These are phyloP conservation scores for Fusarium sp. DNA, from an alignment of 2,329 filamentous ascomycete species.

Conservation along the genomic window DNA sequence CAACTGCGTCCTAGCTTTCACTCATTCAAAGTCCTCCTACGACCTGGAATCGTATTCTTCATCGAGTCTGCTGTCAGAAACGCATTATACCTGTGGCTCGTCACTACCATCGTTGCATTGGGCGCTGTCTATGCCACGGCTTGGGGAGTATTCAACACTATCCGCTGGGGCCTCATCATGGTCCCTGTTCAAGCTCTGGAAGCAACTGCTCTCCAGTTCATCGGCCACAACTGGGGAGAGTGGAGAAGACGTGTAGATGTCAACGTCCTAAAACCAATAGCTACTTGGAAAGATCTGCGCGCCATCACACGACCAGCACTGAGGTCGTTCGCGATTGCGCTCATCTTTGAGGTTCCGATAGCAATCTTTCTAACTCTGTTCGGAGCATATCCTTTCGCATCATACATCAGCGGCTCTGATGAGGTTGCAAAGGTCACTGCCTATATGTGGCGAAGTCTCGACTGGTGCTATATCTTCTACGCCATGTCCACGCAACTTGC, in stretches of 20 bases:
- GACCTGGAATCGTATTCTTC: constrained; percentile 70
- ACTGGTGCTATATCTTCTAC: constrained; percentile 78
- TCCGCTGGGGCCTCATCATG: constrained; percentile 80
- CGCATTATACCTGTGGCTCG: constrained; percentile 76
- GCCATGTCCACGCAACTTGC: constrained; percentile 73
- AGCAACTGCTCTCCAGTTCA: constrained; percentile 71
- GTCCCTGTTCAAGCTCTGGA: constrained; percentile 76
- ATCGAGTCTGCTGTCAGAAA: constrained; percentile 74
- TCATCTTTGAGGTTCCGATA: constrained; percentile 69
- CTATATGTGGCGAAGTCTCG: constrained; percentile 72
- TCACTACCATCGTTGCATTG: constrained; percentile 71
- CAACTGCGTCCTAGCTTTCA: constrained; percentile 52
- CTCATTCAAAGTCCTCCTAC: constrained; percentile 62
- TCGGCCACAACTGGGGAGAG: constrained; percentile 73
- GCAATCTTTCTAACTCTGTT: constrained; percentile 70
- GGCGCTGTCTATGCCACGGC: constrained; percentile 75
- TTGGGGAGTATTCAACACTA: constrained; percentile 79
- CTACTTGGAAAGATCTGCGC: constrained; percentile 35
- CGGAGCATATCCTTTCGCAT: constrained; percentile 69
- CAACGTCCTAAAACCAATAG: constrained; percentile 30
- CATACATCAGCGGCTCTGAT: constrained; percentile 67
- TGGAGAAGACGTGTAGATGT: constrained; percentile 52
- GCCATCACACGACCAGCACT: constrained; percentile 64
- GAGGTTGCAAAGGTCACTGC: constrained; percentile 69
- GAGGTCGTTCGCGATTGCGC: constrained; percentile 62